These are phyloP conservation scores for Zanthoxylum bungeanum DNA, from an alignment of 345 rosid genomes.

Conservation along the genomic window DNA sequence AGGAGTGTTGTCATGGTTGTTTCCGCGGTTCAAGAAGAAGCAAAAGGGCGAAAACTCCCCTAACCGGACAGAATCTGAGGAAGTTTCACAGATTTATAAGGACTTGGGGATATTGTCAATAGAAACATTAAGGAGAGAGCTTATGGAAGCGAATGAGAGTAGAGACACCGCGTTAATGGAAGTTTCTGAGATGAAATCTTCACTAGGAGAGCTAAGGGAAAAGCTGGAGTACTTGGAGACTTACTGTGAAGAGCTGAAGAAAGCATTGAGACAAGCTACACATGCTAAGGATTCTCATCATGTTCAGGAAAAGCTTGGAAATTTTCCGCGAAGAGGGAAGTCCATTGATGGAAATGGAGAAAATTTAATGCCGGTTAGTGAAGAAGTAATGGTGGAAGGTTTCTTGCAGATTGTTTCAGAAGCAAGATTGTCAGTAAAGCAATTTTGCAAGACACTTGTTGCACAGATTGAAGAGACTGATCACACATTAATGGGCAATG, in stretches of 20 bases:
- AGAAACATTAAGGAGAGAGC: slow-evolving; percentile 67
- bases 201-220: slow-evolving; percentile 63
- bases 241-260: slow-evolving; percentile 82
- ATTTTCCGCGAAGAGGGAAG: slow-evolving; percentile 36
- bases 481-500: slow-evolving; percentile 39
- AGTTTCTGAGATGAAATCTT: slow-evolving; percentile 76
- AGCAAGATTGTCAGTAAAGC: slow-evolving; percentile 87
- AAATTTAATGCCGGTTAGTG: slow-evolving; percentile 65
- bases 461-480: slow-evolving; percentile 75
- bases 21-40: slow-evolving; percentile 77
- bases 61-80: slow-evolving; percentile 68
- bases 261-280: slow-evolving; percentile 66
- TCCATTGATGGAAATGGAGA: slow-evolving; percentile 33
- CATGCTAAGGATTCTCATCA: slow-evolving; percentile 32
- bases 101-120: slow-evolving; percentile 54
- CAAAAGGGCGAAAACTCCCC: slow-evolving; percentile 64
- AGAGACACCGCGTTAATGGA: slow-evolving; percentile 71
- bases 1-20: slow-evolving; percentile 77
- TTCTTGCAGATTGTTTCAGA: slow-evolving; percentile 93
- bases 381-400: slow-evolving; percentile 87
- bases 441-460: slow-evolving; percentile 78
- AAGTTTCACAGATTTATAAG: slow-evolving; percentile 60
- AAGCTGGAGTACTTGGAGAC: slow-evolving; percentile 83
- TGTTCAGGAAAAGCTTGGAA: slow-evolving; percentile 37
- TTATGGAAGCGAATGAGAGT: slow-evolving; percentile 72